Evolutionary conservation across 768 basidiomycete species (phyloP).

Genomic region (Termitomyces sp.): DNA sequence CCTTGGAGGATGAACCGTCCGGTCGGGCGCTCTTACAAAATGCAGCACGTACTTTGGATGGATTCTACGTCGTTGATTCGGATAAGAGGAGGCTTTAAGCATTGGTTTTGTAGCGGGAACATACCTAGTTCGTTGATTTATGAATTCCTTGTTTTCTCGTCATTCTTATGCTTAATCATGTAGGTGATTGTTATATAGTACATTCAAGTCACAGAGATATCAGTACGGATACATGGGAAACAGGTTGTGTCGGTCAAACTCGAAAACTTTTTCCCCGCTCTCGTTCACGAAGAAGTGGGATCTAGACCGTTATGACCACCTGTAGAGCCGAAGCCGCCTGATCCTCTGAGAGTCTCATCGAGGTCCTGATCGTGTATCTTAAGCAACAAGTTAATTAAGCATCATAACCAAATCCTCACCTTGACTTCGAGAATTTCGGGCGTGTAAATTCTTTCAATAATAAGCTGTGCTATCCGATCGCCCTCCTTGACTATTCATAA

Average conservation of each 20-base stretch:
- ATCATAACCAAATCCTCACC: conserved; percentile 37
- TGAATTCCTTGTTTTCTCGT: neutral
- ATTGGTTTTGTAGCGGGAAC: no score
- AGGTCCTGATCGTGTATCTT: conserved; percentile 52
- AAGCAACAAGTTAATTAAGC: neutral
- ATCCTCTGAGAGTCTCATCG: conserved; percentile 80
- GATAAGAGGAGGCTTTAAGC: conserved; percentile 28
- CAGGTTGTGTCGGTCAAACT: neutral
- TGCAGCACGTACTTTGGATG: conserved; percentile 47
- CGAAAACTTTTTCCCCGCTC: neutral
- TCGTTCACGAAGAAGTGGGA: conserved; percentile 13
- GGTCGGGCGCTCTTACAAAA: conserved; percentile 47
- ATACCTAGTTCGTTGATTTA: neutral
- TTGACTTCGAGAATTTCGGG: conserved; percentile 85
- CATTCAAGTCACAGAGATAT: neutral
- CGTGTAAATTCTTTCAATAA: conserved; percentile 86
- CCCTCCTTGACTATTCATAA: conserved; percentile 74
- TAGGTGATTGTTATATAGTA: neutral
- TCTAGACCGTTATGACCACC: conserved; percentile 70
- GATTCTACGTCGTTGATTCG: conserved; percentile 63
- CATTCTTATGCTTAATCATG: neutral
- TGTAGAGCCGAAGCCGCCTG: conserved; percentile 91
- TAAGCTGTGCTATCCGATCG: conserved; percentile 94
- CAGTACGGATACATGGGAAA: neutral
- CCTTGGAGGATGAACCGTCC: conserved; percentile 7